A percentile compares a stretch with the other conserved stretches of the same genome.
phyloP scores from a whole-genome alignment of 805 yeast genomes.

The Lachancea cidri region DNA sequence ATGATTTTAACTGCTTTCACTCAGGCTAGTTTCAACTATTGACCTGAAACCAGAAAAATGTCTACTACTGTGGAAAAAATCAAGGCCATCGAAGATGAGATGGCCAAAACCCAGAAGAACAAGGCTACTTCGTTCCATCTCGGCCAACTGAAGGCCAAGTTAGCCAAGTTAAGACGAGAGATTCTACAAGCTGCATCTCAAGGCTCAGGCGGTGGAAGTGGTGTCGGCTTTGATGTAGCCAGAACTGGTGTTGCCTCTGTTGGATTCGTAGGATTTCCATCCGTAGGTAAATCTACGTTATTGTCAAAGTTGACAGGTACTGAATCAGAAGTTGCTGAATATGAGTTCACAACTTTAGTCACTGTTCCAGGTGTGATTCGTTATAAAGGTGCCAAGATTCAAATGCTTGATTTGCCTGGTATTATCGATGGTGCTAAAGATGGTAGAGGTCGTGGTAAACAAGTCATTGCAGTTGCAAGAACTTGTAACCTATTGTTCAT shows the following conservation, averaged over 20 bases:
- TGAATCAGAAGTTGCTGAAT: constrained; percentile 95
- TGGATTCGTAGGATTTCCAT: constrained; percentile 97
- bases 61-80: constrained; percentile 68
- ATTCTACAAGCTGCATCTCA: constrained; percentile 65
- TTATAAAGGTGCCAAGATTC: constrained; percentile 95
- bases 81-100: constrained; percentile 91
- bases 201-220: constrained; percentile 85
- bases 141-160: constrained; percentile 94
- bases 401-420: constrained; percentile 90
- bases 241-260: constrained; percentile 97
- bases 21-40: no score
- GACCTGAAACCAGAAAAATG: no score
- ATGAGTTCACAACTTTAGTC: constrained; percentile 94
- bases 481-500: constrained; percentile 91
- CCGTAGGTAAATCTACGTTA: constrained; percentile 81
- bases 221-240: constrained; percentile 97
- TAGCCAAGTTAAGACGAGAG: constrained; percentile 93
- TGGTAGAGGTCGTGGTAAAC: constrained; percentile 90
- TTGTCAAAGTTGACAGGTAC: constrained; percentile 89
- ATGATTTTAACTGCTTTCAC: no score
- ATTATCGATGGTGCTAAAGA: constrained; percentile 89
- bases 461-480: constrained; percentile 98
- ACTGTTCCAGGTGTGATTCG: constrained; percentile 96
- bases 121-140: constrained; percentile 96
- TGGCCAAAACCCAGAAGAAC: constrained; percentile 97